Conservation (phyloP, 371 early-diverging fungal genomes). For the Apophysomyces variabilis region DNA sequence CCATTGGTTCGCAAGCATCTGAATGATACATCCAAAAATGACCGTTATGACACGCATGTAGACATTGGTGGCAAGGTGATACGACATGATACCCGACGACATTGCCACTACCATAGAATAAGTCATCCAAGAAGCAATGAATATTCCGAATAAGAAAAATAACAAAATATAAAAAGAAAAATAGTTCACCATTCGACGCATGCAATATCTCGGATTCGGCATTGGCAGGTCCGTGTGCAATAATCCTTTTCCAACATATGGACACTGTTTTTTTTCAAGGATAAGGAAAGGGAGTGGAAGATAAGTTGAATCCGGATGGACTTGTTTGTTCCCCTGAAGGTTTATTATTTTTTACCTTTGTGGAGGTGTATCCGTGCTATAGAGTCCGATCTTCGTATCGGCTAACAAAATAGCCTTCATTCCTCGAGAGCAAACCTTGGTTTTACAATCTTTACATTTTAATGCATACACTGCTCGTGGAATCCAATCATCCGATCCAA, state of each 20-base stretch:
- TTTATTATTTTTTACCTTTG: constrained; percentile 57
- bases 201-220: constrained; percentile 93
- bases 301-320: background rate
- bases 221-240: constrained; percentile 89
- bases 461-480: constrained; percentile 41
- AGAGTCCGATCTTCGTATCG: constrained; percentile 83
- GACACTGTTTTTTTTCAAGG: constrained; percentile 56
- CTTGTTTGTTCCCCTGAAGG: background rate
- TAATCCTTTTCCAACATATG: constrained; percentile 91
- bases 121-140: background rate
- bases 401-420: constrained; percentile 93
- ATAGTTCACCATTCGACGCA: constrained; percentile 85
- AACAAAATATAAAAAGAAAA: no score
- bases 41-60: constrained; percentile 93
- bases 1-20: constrained; percentile 68
- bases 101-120: constrained; percentile 71
- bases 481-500: background rate
- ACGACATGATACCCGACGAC: constrained; percentile 96
- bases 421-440: constrained; percentile 72
- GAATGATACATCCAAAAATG: constrained; percentile 98
- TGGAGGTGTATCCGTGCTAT: constrained; percentile 89
- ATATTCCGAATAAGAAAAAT: no score
- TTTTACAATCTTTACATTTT: constrained; percentile 43
- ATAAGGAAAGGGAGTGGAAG: background rate
- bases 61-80: constrained; percentile 91